Conservation (phyloP, 495 filamentous ascomycete genomes). For the Penicillium lividum region DNA sequence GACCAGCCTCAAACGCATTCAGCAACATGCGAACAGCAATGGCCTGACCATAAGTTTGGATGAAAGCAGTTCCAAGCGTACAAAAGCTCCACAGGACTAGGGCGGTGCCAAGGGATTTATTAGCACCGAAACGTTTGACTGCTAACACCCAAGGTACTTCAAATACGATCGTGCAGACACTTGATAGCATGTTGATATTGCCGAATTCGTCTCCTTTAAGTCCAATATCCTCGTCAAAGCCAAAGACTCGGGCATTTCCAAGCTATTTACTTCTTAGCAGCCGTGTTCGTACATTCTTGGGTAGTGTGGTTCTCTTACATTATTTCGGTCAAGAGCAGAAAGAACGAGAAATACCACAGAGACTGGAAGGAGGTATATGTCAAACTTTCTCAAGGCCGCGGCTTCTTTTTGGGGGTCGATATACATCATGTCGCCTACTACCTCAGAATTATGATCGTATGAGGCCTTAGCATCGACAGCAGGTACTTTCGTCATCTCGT, state of each 20-base stretch:
- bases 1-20: neutral
- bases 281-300: neutral
- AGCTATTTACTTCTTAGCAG: neutral
- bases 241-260: neutral
- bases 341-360: neutral
- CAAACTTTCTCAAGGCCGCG: neutral
- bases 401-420: neutral
- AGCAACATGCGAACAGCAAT: constrained; percentile 2
- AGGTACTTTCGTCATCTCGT: too few species aligned
- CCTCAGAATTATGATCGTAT: too few species aligned
- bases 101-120: neutral
- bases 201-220: neutral
- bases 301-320: too few species aligned
- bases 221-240: constrained; percentile 2
- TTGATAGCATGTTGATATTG: neutral
- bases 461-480: too few species aligned
- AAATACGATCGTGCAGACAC: neutral
- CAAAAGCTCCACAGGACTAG: neutral
- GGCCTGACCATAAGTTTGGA: neutral
- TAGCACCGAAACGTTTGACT: constrained; percentile 1
- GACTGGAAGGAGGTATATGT: neutral
- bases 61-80: neutral
- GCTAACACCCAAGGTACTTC: neutral
- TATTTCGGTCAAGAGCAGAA: neutral
- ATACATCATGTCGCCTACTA: neutral